Evolutionary conservation across 441 rosid genomes (phyloP), one percentile per base, ranked within the genome.

Genomic region (Arabidopsis hybrid): DNA sequence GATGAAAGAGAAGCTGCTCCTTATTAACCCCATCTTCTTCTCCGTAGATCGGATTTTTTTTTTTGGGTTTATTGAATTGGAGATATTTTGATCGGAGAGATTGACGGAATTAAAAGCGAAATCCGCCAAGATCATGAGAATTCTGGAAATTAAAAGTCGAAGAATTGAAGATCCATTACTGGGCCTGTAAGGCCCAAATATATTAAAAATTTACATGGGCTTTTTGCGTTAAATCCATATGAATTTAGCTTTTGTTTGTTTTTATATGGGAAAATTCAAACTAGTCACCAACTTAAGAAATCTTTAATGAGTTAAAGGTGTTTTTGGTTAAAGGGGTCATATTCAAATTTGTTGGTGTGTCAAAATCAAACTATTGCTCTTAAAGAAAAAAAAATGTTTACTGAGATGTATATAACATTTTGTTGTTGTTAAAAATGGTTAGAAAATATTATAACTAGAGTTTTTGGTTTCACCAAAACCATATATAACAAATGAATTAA

Each of bases 1-100:
- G 4, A 92, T 57, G 83, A 92, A 85, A 26, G 89, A 80, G 83
- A 92, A 88, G 74, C 87, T 71, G 82, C 88, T 92, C 79, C 74
- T 79, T 62, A 92, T 83, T 66, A 94, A 81, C 62, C 95, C 99
- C 98, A 91, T 90, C 80, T 60, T 49, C 50, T 66, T 16, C 74
- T 75, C 42, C 70, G 31, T 17, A 34, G 42, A 58, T 58, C 29
- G 43, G 62, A 35, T 8, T 8, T 1, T 32, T 3, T 57, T 35
- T 16, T 32, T 32, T 32, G 61, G 42, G 62, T 35, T 58, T 58
- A 21, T 6, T 55, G 5, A 51, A 21, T 21, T 21, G 26, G 26
- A 21, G 26, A 21, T 21, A 21, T 21, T 8, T 51, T 12, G 59
- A 52, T 26, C 57, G 58, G 26, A 21, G 35, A 52, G 55, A 46